Base-by-base conservation (phyloP, 1,139 yeast species). In the Wickerhamomyces sp. region DNA sequence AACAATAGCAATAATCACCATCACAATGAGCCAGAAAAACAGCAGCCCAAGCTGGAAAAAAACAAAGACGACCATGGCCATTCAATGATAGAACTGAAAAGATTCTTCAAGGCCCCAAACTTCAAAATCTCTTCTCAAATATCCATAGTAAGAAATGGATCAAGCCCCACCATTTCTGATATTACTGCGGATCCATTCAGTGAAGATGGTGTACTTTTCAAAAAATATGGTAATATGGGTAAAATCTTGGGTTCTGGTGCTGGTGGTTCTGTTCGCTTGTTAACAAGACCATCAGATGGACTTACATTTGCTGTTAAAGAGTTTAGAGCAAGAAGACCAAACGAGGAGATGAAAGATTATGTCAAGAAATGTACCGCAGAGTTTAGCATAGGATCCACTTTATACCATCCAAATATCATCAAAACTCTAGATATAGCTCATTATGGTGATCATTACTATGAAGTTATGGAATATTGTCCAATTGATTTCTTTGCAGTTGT, bases 381-480 rank as follows among this genome's bases (percentile, higher is more conserved):
- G 64, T 92, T 87, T 62, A 90, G 97, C 64, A 88, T 94, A 48
- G 98, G 98, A 0, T 89, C 97, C 7, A 88, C 98, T 5, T 70
- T 92, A 51, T 92, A 87, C 55, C 97, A 92, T 62, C 92, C 96
- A 15, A 90, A 92, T 60, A 81, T 92, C 49, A 89, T 92, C 54
- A 94, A 90, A 60, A 92, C 98, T 0, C 74, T 92, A 44, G 98
- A 94, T 60, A 88, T 92, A 30, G 79, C 90, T 42, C 85, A 87
- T 55, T 97, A 89, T 55, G 82, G 81, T 50, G 86, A 81, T 46
- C 78, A 89, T 50, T 87, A 87, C 58, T 92, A 81, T 60, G 97
- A 94, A 62, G 90, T 94, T 36, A 92, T 94, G 98, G 98, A 94
- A 60, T 94, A 87, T 59, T 94, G 97, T 43, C 97, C 96, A 17